Evolutionary conservation across 257 asterid genomes (phyloP), one percentile per base, ranked within the genome.

Genomic region (Capsicum chinense): DNA sequence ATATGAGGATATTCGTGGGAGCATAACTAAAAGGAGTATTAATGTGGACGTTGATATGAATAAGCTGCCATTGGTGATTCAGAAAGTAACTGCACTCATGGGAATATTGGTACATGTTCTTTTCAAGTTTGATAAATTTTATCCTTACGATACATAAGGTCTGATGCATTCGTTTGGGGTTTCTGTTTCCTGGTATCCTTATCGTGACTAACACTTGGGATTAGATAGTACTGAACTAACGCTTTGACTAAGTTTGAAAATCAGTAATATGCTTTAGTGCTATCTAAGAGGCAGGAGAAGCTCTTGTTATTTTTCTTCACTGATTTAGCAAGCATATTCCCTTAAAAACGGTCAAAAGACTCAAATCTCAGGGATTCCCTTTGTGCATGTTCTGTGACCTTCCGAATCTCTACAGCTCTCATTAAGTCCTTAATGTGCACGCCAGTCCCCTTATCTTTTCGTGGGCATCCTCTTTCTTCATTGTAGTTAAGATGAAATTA

Each of bases 11-110:
- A 91, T 93, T 81, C 86, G 39, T 17, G 88, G 83, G 82, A 92
- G 93, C 92, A 90, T 92, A 86, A 87, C 0, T 60, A 89, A 87
- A 9, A 83, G 87, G 83, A 90, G 88, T 57, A 89, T 96, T 88
- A 91, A 82, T 83, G 90, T 5, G 82, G 97, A 90, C 88, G 84
- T 95, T 85, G 92, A 74, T 85, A 89, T 96, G 88, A 88, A 88
- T 76, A 94, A 93, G 87, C 92, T 96, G 83, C 85, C 99, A 19
- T 91, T 92, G 73, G 92, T 96, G 73, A 92, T 94, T 87, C 98
- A 93, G 93, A 96, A 93, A 90, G 92, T 96, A 81, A 93, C 95
- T 56, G 98, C 97, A 33, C 93, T 96, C 74, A 90, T 95, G 88
- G 99, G 99, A 84, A 88, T 96, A 82, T 90, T 96, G 99, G 99